Percentiles rank a stretch among this genome's conserved stretches.
These are phyloP conservation scores for Crithidia expoeki DNA, from an alignment of 208 protist species.

Conservation along the genomic window DNA sequence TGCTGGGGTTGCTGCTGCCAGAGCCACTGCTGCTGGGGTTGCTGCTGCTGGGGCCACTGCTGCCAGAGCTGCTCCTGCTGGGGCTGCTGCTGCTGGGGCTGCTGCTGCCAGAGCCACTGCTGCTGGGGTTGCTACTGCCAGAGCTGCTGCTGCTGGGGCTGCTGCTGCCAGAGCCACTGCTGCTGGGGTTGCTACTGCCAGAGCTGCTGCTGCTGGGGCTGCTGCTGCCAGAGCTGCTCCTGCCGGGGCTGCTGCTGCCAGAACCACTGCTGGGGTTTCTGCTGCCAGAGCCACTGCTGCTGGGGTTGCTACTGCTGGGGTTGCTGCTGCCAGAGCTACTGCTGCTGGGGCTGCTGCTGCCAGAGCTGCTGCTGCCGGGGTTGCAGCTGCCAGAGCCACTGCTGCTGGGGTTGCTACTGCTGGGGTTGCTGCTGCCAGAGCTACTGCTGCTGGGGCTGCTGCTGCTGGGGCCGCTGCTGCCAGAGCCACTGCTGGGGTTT, in stretches of 20 bases:
- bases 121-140: neutral
- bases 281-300: neutral
- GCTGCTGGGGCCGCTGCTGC: neutral
- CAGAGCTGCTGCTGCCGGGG: constrained; percentile 7
- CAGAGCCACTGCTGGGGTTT: too few relatives aligned
- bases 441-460: neutral
- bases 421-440: too few relatives aligned
- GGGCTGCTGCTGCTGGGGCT: neutral
- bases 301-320: neutral
- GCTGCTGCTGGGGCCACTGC: neutral
- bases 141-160: constrained; percentile 6
- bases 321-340: too few relatives aligned
- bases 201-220: too few relatives aligned
- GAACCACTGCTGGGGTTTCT: too few relatives aligned
- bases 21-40: neutral
- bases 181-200: too few relatives aligned
- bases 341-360: neutral
- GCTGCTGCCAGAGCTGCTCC: neutral
- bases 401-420: too few relatives aligned
- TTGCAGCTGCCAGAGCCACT: too few relatives aligned
- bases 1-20: neutral
- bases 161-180: neutral
- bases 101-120: neutral
- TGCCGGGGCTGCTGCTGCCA: neutral
- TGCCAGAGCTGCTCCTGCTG: constrained; percentile 1